Evolutionary conservation across 768 basidiomycete genomes (phyloP).

Genomic region (Mrakia gelida): DNA sequence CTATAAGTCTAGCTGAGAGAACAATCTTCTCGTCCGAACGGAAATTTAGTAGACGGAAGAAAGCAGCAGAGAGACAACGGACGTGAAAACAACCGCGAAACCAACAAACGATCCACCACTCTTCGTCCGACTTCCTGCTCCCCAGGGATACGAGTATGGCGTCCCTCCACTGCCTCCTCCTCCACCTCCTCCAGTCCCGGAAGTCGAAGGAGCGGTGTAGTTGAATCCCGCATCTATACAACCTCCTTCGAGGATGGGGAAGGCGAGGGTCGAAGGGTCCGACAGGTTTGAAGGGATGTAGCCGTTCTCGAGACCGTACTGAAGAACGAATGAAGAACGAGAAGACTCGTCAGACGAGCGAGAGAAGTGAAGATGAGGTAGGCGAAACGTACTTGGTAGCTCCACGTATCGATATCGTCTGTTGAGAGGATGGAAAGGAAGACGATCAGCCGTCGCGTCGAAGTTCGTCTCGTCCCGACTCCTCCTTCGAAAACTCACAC

Average conservation of each 20-base stretch:
- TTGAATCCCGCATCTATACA: slow-evolving; percentile 41
- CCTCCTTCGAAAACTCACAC: not conserved
- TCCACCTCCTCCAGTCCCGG: not conserved
- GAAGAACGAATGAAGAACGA: slow-evolving; percentile 33
- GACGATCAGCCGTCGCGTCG: not conserved
- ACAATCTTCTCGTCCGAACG: too few species aligned
- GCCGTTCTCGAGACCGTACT: slow-evolving; percentile 37
- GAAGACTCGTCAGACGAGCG: too few species aligned
- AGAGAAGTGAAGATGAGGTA: not conserved
- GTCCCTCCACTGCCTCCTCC: not conserved
- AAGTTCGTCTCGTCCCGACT: too few species aligned
- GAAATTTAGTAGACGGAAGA: too few species aligned
- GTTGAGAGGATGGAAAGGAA: not conserved
- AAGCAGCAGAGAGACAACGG: too few species aligned
- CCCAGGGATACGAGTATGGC: not conserved
- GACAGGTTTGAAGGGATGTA: slow-evolving; percentile 42
- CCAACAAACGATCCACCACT: too few species aligned
- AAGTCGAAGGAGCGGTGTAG: slow-evolving; percentile 39
- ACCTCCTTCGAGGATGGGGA: slow-evolving; percentile 36
- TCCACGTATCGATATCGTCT: slow-evolving; percentile 6
- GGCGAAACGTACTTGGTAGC: not conserved
- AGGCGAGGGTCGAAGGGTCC: slow-evolving; percentile 39
- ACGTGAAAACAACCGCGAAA: too few species aligned
- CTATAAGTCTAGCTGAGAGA: too few species aligned
- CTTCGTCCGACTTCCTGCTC: too few species aligned